Evolutionary conservation across 2,329 filamentous ascomycete species (phyloP).

Genomic region (Septoria linicola): DNA sequence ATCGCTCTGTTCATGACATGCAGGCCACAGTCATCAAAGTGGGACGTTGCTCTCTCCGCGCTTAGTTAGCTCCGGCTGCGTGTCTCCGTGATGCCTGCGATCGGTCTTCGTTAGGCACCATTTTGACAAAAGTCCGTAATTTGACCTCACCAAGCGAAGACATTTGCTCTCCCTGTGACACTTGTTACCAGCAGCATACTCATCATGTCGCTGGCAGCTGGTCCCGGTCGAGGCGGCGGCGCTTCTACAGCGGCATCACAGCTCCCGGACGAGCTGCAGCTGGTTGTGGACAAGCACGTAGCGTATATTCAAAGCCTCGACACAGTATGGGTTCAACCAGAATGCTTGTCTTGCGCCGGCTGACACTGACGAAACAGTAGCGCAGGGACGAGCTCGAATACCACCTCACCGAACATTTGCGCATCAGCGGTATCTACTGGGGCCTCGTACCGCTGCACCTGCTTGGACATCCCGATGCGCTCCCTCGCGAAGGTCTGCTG

Average conservation of each 20-base stretch:
- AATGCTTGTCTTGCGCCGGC: slow-evolving; percentile 28
- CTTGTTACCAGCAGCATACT: neutral
- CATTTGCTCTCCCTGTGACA: neutral
- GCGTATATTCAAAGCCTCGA: slow-evolving; percentile 91
- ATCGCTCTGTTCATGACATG: too few species aligned
- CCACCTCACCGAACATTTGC: slow-evolving; percentile 95
- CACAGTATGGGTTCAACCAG: slow-evolving; percentile 58
- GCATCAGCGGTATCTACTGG: slow-evolving; percentile 96
- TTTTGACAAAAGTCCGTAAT: neutral
- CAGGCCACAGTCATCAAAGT: too few species aligned
- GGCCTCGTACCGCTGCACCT: slow-evolving; percentile 85
- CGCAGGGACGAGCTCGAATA: slow-evolving; percentile 94
- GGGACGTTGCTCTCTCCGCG: neutral
- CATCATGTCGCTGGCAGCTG: slow-evolving; percentile 60
- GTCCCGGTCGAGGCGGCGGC: slow-evolving; percentile 55
- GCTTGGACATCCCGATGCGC: slow-evolving; percentile 73
- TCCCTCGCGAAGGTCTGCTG: slow-evolving; percentile 77
- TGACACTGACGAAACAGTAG: slow-evolving; percentile 49
- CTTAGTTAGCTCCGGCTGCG: neutral
- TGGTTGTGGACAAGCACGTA: slow-evolving; percentile 70
- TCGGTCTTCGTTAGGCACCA: neutral
- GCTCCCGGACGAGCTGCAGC: slow-evolving; percentile 49
- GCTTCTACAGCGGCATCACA: slow-evolving; percentile 30
- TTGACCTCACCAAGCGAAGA: neutral
- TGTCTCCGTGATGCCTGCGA: slow-evolving; percentile 5